A percentile compares a stretch with the other conserved stretches of the same genome.
Evolutionary conservation across 495 filamentous ascomycete genomes (phyloP).

Genomic region (Lineolata rhizophorae): DNA sequence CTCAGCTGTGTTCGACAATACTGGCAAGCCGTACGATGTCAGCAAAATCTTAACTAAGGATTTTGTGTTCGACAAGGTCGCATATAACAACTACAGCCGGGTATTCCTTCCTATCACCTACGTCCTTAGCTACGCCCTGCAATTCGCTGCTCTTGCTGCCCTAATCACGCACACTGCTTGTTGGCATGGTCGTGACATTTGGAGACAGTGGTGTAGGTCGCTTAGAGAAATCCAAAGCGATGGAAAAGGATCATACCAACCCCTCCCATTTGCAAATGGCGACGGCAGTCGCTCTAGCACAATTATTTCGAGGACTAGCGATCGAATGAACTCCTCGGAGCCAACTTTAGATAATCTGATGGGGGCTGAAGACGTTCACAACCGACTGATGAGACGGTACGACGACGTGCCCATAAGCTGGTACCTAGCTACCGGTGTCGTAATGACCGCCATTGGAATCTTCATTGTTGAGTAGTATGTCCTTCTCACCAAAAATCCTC

Average conservation of each 20-base stretch:
- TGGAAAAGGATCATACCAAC: conserved; percentile 9
- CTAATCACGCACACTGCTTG: conserved; percentile 35
- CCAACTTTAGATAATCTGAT: conserved; percentile 31
- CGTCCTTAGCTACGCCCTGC: conserved; percentile 37
- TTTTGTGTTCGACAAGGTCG: conserved; percentile 45
- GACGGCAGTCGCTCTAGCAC: neutral
- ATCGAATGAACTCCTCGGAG: conserved; percentile 4
- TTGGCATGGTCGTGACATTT: conserved; percentile 61
- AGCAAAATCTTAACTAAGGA: conserved; percentile 48
- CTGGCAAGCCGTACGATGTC: conserved; percentile 52
- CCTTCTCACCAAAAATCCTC: no score
- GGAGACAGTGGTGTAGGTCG: conserved; percentile 29
- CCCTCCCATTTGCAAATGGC: conserved; percentile 5
- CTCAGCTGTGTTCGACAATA: conserved; percentile 61
- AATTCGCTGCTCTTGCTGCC: conserved; percentile 57
- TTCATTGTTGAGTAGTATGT: conserved; percentile 65
- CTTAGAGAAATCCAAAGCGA: conserved; percentile 9
- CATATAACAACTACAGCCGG: conserved; percentile 53
- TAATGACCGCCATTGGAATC: conserved; percentile 52
- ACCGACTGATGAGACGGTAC: conserved; percentile 52
- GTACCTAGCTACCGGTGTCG: conserved; percentile 47
- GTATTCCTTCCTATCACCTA: conserved; percentile 59
- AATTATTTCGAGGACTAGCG: neutral
- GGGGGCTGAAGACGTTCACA: conserved; percentile 52
- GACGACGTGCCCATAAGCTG: conserved; percentile 55